phyloP scores from a whole-genome alignment of 2,329 filamentous ascomycete species.

The Claviceps africana region DNA sequence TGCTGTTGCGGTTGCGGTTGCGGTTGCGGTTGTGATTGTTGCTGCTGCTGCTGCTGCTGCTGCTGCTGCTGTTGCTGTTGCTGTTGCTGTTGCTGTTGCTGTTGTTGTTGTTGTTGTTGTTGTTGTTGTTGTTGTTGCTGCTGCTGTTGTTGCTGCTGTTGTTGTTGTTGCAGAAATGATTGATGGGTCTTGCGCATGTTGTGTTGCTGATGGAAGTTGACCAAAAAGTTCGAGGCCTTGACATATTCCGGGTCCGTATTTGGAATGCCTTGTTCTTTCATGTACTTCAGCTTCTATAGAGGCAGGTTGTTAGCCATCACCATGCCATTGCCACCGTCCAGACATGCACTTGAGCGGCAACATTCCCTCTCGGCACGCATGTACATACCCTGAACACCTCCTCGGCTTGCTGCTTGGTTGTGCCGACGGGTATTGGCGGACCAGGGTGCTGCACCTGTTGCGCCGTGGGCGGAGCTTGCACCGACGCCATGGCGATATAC shows the following conservation, averaged over 20 bases:
- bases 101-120: slow-evolving; percentile 36
- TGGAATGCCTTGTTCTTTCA: slow-evolving; percentile 74
- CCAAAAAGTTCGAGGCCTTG: slow-evolving; percentile 64
- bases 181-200: slow-evolving; percentile 37
- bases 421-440: slow-evolving; percentile 46
- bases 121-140: slow-evolving; percentile 39
- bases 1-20: slow-evolving; percentile 27
- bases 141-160: slow-evolving; percentile 29
- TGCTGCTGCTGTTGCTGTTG: slow-evolving; percentile 30
- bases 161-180: slow-evolving; percentile 25
- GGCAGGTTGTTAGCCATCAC: background rate
- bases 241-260: slow-evolving; percentile 76
- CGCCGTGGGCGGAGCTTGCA: slow-evolving; percentile 59
- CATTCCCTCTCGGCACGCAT: background rate
- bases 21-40: slow-evolving; percentile 41
- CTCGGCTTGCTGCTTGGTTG: slow-evolving; percentile 66
- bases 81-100: slow-evolving; percentile 38
- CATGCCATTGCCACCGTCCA: background rate
- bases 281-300: slow-evolving; percentile 66
- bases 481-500: slow-evolving; percentile 56
- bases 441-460: slow-evolving; percentile 54
- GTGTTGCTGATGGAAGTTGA: slow-evolving; percentile 54
- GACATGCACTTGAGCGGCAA: background rate
- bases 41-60: slow-evolving; percentile 27
- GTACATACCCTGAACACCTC: slow-evolving; percentile 52